Conservation (phyloP, 179 eudicot genomes). For the Heliamphora pulchella region DNA sequence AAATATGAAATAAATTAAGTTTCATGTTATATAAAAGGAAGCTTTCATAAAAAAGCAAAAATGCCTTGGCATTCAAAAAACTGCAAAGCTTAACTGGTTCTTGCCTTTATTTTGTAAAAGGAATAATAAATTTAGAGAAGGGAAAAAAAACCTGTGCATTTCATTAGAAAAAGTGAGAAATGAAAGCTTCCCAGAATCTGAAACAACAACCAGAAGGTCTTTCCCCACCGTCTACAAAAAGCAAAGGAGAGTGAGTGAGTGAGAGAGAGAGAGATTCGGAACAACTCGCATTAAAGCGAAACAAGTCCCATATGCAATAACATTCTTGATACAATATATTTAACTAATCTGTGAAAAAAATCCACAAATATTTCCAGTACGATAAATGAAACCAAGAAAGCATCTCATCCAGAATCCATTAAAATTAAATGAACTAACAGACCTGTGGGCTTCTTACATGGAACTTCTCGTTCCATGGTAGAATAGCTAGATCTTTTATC, state of each 20-base stretch:
- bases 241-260: not conserved
- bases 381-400: not conserved
- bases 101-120: not conserved
- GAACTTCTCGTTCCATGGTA: conserved; percentile 64
- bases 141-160: conserved; percentile 69
- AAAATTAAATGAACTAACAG: conserved; percentile 4
- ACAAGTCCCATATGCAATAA: not conserved
- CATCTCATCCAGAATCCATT: not conserved
- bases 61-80: not conserved
- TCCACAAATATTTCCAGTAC: not conserved
- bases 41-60: not conserved
- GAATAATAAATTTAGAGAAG: not conserved
- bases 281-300: not conserved
- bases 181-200: conserved; percentile 96
- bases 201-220: conserved; percentile 68
- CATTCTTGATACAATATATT: not conserved
- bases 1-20: not conserved
- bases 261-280: conserved; percentile 9
- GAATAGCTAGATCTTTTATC: conserved; percentile 71
- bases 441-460: conserved; percentile 56
- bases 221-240: conserved; percentile 53
- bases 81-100: not conserved
- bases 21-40: not conserved
- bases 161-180: conserved; percentile 77
- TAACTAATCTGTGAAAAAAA: not conserved